Evolutionary conservation across 2,329 filamentous ascomycete genomes (phyloP).

Genomic region (Trichophyton mentagrophytes): DNA sequence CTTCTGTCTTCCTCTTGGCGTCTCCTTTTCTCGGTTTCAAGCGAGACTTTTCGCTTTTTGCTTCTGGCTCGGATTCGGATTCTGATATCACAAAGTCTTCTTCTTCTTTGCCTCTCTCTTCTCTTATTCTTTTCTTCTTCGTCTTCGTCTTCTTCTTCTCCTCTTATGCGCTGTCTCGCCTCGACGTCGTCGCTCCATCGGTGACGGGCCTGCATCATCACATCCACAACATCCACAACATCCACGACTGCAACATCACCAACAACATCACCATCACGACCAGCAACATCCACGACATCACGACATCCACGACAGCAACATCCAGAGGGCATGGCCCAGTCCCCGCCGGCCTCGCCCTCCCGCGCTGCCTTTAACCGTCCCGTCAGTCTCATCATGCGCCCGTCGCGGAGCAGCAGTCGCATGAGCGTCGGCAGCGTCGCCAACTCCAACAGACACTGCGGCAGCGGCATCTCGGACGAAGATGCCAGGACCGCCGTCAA

Average conservation of each 20-base stretch:
- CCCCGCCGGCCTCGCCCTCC: conserved; percentile 56
- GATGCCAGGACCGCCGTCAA: conserved; percentile 83
- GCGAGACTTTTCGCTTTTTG: conserved; percentile 1
- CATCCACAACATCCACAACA: not conserved
- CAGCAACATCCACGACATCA: not conserved
- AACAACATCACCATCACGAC: conserved; percentile 2
- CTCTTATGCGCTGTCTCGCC: not conserved
- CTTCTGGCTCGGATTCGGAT: not conserved
- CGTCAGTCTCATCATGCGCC: conserved; percentile 66
- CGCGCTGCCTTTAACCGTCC: conserved; percentile 47
- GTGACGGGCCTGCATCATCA: not conserved
- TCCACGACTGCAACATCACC: not conserved
- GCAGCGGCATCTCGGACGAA: conserved; percentile 78
- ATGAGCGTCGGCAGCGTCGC: conserved; percentile 54
- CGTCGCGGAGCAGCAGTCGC: conserved; percentile 67
- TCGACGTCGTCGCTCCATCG: conserved; percentile 2
- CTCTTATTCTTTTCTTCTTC: not conserved
- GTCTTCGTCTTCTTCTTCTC: not conserved
- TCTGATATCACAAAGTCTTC: conserved; percentile 9
- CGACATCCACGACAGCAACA: not conserved
- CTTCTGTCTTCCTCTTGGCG: not conserved
- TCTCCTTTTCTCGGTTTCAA: not conserved
- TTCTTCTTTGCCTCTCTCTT: not conserved
- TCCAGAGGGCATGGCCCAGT: conserved; percentile 46
- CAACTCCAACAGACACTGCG: conserved; percentile 48